Base-by-base conservation (phyloP, 192 early-diverging fungal genomes). In the Phycomyces blakesleeanus region DNA sequence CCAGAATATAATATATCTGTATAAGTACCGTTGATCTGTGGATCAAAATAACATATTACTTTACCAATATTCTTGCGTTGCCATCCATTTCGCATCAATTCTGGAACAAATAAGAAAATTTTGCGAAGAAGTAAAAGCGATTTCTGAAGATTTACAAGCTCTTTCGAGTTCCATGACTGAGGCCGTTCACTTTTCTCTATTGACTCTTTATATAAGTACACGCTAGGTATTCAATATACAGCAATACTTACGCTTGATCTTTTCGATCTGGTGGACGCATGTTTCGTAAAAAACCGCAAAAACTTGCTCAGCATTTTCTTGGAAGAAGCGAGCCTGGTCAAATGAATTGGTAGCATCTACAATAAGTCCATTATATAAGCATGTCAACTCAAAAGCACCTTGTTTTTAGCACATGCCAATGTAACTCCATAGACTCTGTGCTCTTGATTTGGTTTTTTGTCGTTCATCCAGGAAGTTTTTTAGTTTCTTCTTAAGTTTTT, bases 401-500 rank as follows among this genome's bases (percentile, higher is more conserved):
- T 4, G 29, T 34, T n/a, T n/a, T n/a, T 27, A 49, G 2, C 24
- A 47, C 69, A 53, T 78, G 85, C 91, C 90, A 34, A 93, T 62
- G 67, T 90, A 92, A 57, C 74, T 78, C 78, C 80, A 88, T 20
- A 94, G 69, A 12, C 83, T 80, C 11, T 69, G 65, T 12, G 88
- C 69, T 38, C 92, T 76, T 34, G 85, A 76, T 63, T 93, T 93
- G 15, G 78, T 66, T 56, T 89, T 91, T 55, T 87, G 83, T 69
- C 84, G 85, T 34, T 91, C 89, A 63, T 94, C 92, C 21, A 93
- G 61, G 71, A 94, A 92, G 42, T 77, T 80, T 60, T 85, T 91
- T 25, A 83, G 77, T 56, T 89, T 88, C 67, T 90, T 92, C 51
- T 81, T 63, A 2, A 89, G 68, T 73, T 87, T 90, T 63, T 92